Base-by-base conservation (phyloP, 2,329 filamentous ascomycete species). In the Cordyceps pruinosa region DNA sequence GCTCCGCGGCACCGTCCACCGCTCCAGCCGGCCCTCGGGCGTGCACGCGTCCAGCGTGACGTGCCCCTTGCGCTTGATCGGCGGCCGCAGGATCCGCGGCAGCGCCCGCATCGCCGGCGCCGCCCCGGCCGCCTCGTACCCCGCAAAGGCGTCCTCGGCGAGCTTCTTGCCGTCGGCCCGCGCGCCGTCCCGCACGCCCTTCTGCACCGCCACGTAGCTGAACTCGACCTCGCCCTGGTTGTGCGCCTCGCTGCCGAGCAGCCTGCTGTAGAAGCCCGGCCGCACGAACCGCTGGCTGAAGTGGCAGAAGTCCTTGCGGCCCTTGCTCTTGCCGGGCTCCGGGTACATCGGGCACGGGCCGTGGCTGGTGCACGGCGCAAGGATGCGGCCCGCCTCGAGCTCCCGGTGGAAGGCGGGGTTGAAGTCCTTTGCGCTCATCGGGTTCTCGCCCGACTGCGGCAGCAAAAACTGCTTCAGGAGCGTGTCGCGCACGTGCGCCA, bases 191-290 rank as follows among this genome's bases (percentile, higher is more conserved):
- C 65, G 42, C 3, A 83, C 77, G 7, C 94, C 94, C 21, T 92
- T 86, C 66, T 90, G 89, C 19, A 97, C 81, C 4, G 88, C 88
- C 15, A 99, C 68, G 69, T 96, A 99, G 69, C 89, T 95, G 72
- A 92, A 99, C 65, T 90, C 82, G 15, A 96, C 81, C 66, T 97
- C 91, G 68, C 96, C 93, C 67, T 95, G 89, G 69, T 96, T 97
- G 64, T 86, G 81, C 7, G 76, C 76, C 25, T 82, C 42, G 26
- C 21, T 84, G 19, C 84, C 82, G 21, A 95, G 75, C 47, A 97
- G 80, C 47, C 81, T 81, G 68, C 95, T 90, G 56, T 97, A 78
- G 70, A 92, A 97, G 0, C 78, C 75, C 1, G 94, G 94, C 0
- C 92, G 85, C 51, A 91, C 87, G 68, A 90, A 97, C 47, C 94